phyloP scores from a whole-genome alignment of 2,329 filamentous ascomycete genomes.

The Alternaria triticimaculans region DNA sequence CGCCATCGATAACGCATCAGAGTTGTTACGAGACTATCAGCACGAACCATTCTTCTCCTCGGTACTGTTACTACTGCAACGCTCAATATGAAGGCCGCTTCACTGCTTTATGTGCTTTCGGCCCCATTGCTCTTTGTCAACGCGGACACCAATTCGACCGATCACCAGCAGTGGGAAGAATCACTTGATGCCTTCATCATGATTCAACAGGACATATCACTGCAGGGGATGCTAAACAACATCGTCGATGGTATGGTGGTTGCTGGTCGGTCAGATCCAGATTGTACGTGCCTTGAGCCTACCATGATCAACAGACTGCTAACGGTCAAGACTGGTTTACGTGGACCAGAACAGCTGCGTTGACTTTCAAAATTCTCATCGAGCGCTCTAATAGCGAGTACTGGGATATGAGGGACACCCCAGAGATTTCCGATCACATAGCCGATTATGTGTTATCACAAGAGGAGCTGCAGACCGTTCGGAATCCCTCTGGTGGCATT shows the following conservation, averaged over 20 bases:
- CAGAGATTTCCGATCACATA: too few relatives aligned
- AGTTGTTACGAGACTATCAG: background rate
- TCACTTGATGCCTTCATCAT: background rate
- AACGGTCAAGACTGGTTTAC: accelerated
- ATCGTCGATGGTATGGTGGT: background rate
- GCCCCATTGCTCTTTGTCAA: background rate
- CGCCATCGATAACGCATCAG: background rate
- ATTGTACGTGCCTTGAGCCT: background rate
- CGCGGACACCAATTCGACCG: background rate
- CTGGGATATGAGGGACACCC: too few relatives aligned
- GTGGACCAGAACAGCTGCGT: background rate
- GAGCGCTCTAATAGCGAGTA: too few relatives aligned
- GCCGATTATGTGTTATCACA: too few relatives aligned
- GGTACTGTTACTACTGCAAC: background rate
- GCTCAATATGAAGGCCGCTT: background rate
- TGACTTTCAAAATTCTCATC: background rate
- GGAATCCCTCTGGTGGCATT: too few relatives aligned
- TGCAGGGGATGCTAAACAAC: background rate
- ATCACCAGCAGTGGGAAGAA: background rate
- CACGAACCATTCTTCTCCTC: background rate
- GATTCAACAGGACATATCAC: background rate
- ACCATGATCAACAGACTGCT: background rate
- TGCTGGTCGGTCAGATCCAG: background rate
- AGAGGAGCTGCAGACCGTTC: too few relatives aligned
- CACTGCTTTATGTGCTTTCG: background rate